phyloP scores from a whole-genome alignment of 495 filamentous ascomycete genomes.

The Penicillium silybi region DNA sequence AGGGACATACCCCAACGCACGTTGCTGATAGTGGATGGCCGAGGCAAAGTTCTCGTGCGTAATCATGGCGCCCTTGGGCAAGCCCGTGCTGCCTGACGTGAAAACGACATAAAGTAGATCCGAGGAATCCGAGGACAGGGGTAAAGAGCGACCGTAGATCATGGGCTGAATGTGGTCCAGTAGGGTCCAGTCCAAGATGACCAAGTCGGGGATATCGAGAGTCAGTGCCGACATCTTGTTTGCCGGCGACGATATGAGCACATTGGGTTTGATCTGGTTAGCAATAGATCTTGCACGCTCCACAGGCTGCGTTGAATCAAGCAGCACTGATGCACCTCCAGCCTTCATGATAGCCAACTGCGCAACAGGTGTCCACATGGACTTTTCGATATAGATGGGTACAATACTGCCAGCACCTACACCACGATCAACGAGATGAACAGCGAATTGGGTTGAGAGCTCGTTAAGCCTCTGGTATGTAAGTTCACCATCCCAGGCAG shows the following conservation, averaged over 20 bases:
- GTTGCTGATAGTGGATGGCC: not conserved
- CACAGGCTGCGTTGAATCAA: conserved; percentile 1
- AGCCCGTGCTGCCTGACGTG: conserved; percentile 74
- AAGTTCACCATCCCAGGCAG: conserved; percentile 46
- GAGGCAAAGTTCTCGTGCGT: conserved; percentile 56
- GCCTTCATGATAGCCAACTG: conserved; percentile 42
- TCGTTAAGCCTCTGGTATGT: conserved; percentile 47
- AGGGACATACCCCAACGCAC: not conserved
- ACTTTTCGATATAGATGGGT: conserved; percentile 44
- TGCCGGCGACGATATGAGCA: not conserved
- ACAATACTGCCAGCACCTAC: conserved; percentile 31
- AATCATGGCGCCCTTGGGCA: conserved; percentile 70
- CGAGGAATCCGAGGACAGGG: not conserved
- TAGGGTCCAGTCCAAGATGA: too few species aligned
- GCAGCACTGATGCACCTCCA: not conserved
- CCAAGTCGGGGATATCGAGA: not conserved
- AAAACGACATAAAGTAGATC: conserved; percentile 43
- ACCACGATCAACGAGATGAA: conserved; percentile 21
- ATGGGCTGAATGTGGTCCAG: too few species aligned
- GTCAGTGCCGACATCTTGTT: not conserved
- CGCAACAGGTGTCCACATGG: conserved; percentile 35
- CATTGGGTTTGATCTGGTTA: not conserved
- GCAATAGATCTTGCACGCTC: not conserved
- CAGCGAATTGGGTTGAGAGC: conserved; percentile 20
- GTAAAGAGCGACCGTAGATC: too few species aligned